Evolutionary conservation across 371 early-diverging fungal species (phyloP).

Genomic region (Mucor sp.): DNA sequence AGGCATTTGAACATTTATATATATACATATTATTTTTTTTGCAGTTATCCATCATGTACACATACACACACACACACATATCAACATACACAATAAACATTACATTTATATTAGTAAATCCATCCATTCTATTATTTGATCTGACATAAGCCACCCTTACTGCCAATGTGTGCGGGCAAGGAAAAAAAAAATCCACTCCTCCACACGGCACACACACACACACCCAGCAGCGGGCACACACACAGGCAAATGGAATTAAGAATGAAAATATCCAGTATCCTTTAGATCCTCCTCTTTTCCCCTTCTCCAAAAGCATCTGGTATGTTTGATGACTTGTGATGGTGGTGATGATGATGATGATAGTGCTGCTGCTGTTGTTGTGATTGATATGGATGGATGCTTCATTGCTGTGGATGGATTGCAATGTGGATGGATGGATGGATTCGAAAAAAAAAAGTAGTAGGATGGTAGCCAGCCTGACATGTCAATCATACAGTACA

Average conservation of each 20-base stretch:
- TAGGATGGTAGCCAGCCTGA: background rate
- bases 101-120: background rate
- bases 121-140: background rate
- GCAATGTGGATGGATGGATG: constrained; percentile 28
- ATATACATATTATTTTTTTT: background rate
- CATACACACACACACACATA: background rate
- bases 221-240: background rate
- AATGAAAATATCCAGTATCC: background rate
- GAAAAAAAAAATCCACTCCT: background rate
- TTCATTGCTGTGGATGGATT: background rate
- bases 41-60: background rate
- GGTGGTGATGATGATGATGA: background rate
- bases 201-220: no score
- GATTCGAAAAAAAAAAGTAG: background rate
- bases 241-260: background rate
- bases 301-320: constrained; percentile 34
- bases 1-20: background rate
- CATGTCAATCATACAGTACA: background rate
- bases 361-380: background rate
- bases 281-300: constrained; percentile 37
- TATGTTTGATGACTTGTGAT: constrained; percentile 16
- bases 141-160: background rate
- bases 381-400: constrained; percentile 8
- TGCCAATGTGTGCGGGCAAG: background rate
- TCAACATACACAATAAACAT: background rate